phyloP scores from a whole-genome alignment of 1,284 basidiomycete species.

The Tilletia indica region DNA sequence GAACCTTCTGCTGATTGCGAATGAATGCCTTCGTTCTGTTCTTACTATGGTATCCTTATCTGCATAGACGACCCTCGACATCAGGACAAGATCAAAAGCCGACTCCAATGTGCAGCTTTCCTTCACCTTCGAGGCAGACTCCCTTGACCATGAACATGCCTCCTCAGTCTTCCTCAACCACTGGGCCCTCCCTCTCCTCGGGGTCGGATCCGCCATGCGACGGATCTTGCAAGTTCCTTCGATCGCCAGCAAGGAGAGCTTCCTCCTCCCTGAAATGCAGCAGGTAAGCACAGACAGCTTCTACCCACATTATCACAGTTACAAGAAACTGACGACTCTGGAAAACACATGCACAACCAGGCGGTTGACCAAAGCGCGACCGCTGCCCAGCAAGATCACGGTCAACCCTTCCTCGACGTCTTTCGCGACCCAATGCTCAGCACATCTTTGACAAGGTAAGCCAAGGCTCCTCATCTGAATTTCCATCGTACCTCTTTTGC shows the following conservation, averaged over 20 bases:
- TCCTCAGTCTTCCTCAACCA: slow-evolving; percentile 15
- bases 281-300: not conserved
- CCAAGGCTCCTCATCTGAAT: too few species aligned
- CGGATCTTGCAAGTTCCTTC: too few species aligned
- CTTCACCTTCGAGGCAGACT: slow-evolving; percentile 14
- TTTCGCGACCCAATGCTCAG: not conserved
- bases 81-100: not conserved
- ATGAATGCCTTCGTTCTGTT: not conserved
- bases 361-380: not conserved
- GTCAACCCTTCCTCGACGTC: not conserved
- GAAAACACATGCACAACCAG: not conserved
- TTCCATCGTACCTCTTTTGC: too few species aligned
- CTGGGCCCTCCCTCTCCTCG: slow-evolving; percentile 7
- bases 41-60: not conserved
- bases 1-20: not conserved
- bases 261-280: not conserved
- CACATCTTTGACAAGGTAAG: slow-evolving; percentile 3
- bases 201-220: not conserved
- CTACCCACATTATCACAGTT: too few species aligned
- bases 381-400: not conserved
- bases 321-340: too few species aligned
- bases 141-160: slow-evolving; percentile 14
- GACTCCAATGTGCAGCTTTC: not conserved
- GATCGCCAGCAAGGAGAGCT: too few species aligned
- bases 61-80: not conserved